These are phyloP conservation scores for Yamadazyma sp. DNA, from an alignment of 1,139 yeast species.

Conservation along the genomic window DNA sequence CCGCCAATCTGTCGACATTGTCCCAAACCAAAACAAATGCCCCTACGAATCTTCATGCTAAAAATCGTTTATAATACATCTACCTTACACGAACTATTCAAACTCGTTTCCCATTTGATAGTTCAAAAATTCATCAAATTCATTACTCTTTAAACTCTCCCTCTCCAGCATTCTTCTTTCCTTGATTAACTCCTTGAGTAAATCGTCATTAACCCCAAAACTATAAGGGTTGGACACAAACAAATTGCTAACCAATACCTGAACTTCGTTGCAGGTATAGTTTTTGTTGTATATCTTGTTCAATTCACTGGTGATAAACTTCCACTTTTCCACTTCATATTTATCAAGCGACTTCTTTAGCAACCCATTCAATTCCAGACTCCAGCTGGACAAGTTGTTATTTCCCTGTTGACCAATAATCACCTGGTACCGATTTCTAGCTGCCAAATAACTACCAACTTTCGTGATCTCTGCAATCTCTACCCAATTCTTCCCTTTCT, in stretches of 20 bases:
- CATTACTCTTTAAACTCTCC: constrained; percentile 15
- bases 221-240: constrained; percentile 57
- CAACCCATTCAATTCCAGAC: constrained; percentile 52
- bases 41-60: no score
- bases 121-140: constrained; percentile 13
- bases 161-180: constrained; percentile 40
- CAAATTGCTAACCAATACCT: constrained; percentile 52
- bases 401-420: constrained; percentile 84
- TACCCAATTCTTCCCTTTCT: constrained; percentile 68
- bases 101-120: constrained; percentile 10
- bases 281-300: constrained; percentile 58
- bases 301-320: constrained; percentile 60
- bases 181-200: constrained; percentile 37
- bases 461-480: constrained; percentile 70
- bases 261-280: constrained; percentile 55
- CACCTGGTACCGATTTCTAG: constrained; percentile 77
- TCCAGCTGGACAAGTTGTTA: constrained; percentile 65
- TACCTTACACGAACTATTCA: constrained; percentile 4
- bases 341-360: constrained; percentile 59
- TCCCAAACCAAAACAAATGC: no score
- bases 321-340: constrained; percentile 75
- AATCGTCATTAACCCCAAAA: constrained; percentile 56
- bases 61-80: not conserved
- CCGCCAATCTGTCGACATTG: no score
- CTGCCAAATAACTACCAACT: constrained; percentile 70